Evolutionary conservation across 352 stramenopile genomes (phyloP), one percentile per base, ranked within the genome.

Genomic region (Aphanomyces astaci): DNA sequence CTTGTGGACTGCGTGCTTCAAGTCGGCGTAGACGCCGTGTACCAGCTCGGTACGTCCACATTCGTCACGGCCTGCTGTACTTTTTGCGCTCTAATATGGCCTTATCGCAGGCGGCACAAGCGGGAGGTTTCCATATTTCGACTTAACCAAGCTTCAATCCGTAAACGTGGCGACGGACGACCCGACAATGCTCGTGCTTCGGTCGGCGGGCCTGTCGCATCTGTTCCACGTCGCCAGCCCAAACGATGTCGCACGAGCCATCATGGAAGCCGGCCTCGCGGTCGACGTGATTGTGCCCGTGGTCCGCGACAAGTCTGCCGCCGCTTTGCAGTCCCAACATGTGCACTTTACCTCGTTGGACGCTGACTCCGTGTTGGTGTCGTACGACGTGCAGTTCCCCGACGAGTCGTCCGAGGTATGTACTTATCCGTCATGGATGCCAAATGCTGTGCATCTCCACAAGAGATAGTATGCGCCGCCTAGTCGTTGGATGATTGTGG

Each of bases 21-120:
- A 53, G 56, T 65, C 4, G 56, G 56, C n/a, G 56, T 65, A 24
- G 56, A 65, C 25, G 56, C 56, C 2, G 36, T 65, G 28, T 65
- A 65, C 39, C 56, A 65, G 27, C 46, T 53, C 13, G 45, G 45
- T 53, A 53, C 24, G 13, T 25, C 24, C 45, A 5, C 22, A 9
- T 27, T 9, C 17, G 9, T 24, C 28, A 7, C 17, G 22, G 48
- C 22, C 9, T 55, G 48, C 28, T 13, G 9, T 55, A 22, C 17
- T 55, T 24, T 55, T 22, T 15, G 17, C 25, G 17, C 15, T 49
- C 40, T 49, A 49, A 49, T 49, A 28, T 24, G 25, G 48, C 19
- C 19, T n/a, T 15, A 43, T 15, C 15, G 15, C 56, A 33, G 56
- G 56, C 24, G 56, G 56, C 22, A 54, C 56, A 1, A 48, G 32